Evolutionary conservation across 73 alveolate genomes (phyloP).

Genomic region (Uronychia binucleata): DNA sequence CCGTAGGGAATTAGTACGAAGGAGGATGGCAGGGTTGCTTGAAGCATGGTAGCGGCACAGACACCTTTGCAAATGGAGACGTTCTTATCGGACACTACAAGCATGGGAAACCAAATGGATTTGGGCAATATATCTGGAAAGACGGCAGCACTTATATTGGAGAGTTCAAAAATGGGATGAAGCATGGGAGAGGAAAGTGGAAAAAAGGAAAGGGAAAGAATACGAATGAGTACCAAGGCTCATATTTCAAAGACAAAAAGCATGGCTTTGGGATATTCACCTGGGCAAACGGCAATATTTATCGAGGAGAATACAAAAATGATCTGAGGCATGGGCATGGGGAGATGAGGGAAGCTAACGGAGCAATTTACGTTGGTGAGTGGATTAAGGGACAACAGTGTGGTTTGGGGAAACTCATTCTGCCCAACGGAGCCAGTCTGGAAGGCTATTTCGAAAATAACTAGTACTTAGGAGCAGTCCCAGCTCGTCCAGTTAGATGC

Average conservation of each 20-base stretch:
- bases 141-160: conserved; percentile 30
- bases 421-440: neutral
- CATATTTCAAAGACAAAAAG: conserved; percentile 16
- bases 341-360: conserved; percentile 1
- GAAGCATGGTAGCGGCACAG: conserved; percentile 48
- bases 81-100: conserved; percentile 54
- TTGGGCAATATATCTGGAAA: conserved; percentile 25
- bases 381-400: neutral
- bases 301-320: conserved; percentile 8
- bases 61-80: conserved; percentile 65
- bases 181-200: conserved; percentile 46
- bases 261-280: conserved; percentile 5
- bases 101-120: conserved; percentile 55
- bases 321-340: conserved; percentile 9
- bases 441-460: neutral
- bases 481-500: neutral
- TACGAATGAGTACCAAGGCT: conserved; percentile 22
- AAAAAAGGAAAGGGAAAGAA: conserved; percentile 13
- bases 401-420: neutral
- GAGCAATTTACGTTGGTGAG: neutral
- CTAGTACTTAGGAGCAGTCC: neutral
- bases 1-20: conserved; percentile 27
- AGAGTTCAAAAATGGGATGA: conserved; percentile 13
- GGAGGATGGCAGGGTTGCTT: conserved; percentile 72
- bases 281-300: conserved; percentile 2